Evolutionary conservation across 192 early-diverging fungal genomes (phyloP), one percentile per base, ranked within the genome.

Genomic region (Linnemannia hyalina): DNA sequence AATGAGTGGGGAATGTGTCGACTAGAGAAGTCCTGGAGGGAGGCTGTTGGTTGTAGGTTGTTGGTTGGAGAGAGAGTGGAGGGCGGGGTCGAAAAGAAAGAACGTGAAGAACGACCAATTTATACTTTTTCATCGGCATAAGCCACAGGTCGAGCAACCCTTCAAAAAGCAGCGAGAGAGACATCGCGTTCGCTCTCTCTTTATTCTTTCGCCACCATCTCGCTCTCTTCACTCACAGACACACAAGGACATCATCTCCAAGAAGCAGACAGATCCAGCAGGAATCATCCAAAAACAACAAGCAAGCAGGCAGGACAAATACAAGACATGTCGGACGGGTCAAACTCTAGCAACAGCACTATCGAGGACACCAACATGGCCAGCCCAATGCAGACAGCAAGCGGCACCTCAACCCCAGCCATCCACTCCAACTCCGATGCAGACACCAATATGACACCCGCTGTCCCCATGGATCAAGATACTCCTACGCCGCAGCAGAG

Each of bases 351-450:
- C 49, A 18, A 81, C 63, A 80, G 71, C 72, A 80, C 84, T 6
- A 55, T 75, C 76, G 84, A 86, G 80, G 84, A 86, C 68, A 54
- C 76, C 57, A 81, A 68, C 71, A 86, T 86, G 84, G 84, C 68
- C 26, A 86, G 84, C 54, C 83, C 83, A 10, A 78, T 80, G 11
- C 75, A 54, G 11, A 52, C 76, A 52, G 18, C 49, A 20, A 83
- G 82, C 22, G 82, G 77, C 20, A 68, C 79, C 47, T 71, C 76
- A 42, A 81, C 84, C 4, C 79, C 84, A 38, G 73, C 75, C 16
- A 42, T 42, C 26, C 78, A 80, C 16, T 32, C 32, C n/a, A 55
- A 38, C 74, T 81, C 80, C 0, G 79, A 80, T 15, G 42, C 73
- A 10, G 38, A 75, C 55, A 35, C 65, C 29, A 75, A 55, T 26